A percentile compares a stretch with the other conserved stretches of the same genome.
These are phyloP conservation scores for Cutaneotrichosporon daszewskae DNA, from an alignment of 1,284 basidiomycete species.

Conservation along the genomic window DNA sequence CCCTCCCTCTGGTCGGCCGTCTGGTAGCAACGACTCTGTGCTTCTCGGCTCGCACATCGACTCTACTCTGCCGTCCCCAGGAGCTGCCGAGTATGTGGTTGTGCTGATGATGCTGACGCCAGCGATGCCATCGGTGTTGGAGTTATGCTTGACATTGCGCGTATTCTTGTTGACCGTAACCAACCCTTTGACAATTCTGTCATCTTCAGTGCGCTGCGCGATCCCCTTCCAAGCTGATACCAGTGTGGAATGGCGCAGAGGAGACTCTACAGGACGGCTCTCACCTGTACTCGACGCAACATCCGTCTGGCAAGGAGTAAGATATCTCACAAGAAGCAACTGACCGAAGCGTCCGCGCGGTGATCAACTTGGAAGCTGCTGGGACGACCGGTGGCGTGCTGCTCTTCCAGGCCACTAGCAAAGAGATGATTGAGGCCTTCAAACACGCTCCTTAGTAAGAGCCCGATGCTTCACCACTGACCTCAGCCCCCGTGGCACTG, in stretches of 20 bases:
- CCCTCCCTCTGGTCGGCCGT: constrained; percentile 55
- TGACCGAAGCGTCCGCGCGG: constrained; percentile 64
- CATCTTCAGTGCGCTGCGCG: constrained; percentile 80
- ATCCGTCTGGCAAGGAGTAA: constrained; percentile 64
- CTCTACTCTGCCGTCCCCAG: constrained; percentile 58
- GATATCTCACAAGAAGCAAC: constrained; percentile 25
- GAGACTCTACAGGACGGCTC: constrained; percentile 82
- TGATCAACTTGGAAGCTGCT: constrained; percentile 58
- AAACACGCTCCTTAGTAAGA: constrained; percentile 66
- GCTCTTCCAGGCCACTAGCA: constrained; percentile 91
- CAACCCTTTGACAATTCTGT: constrained; percentile 71
- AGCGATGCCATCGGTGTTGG: constrained; percentile 76
- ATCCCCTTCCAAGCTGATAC: background rate
- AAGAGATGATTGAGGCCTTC: constrained; percentile 90
- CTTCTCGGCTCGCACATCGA: constrained; percentile 89
- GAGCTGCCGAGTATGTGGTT: constrained; percentile 63
- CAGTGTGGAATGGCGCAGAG: constrained; percentile 94
- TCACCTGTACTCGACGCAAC: constrained; percentile 84
- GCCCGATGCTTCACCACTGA: background rate
- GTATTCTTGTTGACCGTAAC: constrained; percentile 69
- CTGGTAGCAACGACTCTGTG: constrained; percentile 76
- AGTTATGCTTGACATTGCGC: constrained; percentile 83
- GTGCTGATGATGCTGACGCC: background rate
- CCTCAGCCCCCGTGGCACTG: constrained; percentile 74
- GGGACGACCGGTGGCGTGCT: constrained; percentile 83